Percentiles rank a stretch among this genome's conserved stretches.
phyloP scores from a whole-genome alignment of 176 grass and related monocot genomes.

The Carex pumila region DNA sequence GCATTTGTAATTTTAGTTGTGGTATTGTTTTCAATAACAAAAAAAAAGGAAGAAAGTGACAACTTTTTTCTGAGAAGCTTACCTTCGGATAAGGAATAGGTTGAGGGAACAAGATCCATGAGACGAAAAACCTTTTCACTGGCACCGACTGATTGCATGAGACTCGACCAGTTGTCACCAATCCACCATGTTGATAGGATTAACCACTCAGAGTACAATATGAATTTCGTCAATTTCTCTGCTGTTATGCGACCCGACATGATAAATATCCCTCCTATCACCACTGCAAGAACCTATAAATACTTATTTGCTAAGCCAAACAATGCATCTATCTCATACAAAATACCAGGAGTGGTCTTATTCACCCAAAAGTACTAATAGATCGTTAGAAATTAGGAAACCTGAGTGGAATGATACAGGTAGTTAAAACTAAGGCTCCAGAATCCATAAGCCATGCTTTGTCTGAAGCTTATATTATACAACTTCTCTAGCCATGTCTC shows the following conservation, averaged over 20 bases:
- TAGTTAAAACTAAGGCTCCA: constrained; percentile 98
- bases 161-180: constrained; percentile 95
- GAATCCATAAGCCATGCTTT: constrained; percentile 88
- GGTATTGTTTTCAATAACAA: neutral
- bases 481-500: constrained; percentile 76
- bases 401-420: constrained; percentile 97
- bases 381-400: constrained; percentile 25
- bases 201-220: constrained; percentile 90
- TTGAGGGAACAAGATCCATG: constrained; percentile 89
- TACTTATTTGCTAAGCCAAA: constrained; percentile 64
- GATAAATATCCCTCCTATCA: constrained; percentile 91
- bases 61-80: neutral
- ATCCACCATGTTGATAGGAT: constrained; percentile 99
- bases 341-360: constrained; percentile 11
- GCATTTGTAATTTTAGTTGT: neutral
- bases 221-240: constrained; percentile 97
- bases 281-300: constrained; percentile 86
- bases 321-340: constrained; percentile 25
- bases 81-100: constrained; percentile 62
- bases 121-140: constrained; percentile 94
- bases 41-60: neutral
- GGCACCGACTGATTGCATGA: constrained; percentile 94
- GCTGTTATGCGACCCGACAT: constrained; percentile 78
- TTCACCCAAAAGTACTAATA: neutral
- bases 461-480: constrained; percentile 80